These are phyloP conservation scores for Aureobasidium sp. DNA, from an alignment of 2,329 filamentous ascomycete genomes.

Conservation along the genomic window DNA sequence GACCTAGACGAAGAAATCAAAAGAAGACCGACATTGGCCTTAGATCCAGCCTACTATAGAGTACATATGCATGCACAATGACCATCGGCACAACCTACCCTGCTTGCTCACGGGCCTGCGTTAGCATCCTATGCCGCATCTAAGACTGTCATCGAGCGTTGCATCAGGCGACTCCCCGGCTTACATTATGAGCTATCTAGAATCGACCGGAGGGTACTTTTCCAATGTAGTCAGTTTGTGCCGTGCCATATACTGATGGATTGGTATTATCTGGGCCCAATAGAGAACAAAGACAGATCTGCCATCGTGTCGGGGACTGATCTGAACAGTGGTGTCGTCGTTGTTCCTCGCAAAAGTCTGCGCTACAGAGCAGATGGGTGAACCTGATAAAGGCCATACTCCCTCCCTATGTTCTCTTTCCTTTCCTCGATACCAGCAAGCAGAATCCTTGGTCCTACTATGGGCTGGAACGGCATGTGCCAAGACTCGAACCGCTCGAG, in stretches of 20 bases:
- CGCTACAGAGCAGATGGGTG: background rate
- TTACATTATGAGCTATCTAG: background rate
- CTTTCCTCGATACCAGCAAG: background rate
- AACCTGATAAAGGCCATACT: background rate
- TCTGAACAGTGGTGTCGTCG: background rate
- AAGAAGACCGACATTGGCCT: background rate
- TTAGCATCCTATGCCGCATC: background rate
- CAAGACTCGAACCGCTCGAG: too few relatives aligned
- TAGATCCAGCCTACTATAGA: background rate
- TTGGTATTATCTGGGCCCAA: background rate
- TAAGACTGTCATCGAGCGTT: background rate
- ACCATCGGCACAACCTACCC: background rate
- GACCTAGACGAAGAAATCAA: background rate
- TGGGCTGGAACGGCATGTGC: too few relatives aligned
- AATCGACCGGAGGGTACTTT: background rate
- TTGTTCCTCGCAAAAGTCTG: background rate
- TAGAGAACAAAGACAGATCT: background rate
- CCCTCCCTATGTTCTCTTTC: background rate
- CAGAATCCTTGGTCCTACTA: too few relatives aligned
- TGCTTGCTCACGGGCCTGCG: background rate
- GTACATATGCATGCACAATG: background rate
- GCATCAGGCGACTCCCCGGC: background rate
- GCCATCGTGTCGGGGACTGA: background rate
- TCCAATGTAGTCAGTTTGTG: background rate
- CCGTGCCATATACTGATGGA: too few relatives aligned